Base-by-base conservation (phyloP, 345 rosid species). In the rapeseed (Brassica napus) region DNA sequence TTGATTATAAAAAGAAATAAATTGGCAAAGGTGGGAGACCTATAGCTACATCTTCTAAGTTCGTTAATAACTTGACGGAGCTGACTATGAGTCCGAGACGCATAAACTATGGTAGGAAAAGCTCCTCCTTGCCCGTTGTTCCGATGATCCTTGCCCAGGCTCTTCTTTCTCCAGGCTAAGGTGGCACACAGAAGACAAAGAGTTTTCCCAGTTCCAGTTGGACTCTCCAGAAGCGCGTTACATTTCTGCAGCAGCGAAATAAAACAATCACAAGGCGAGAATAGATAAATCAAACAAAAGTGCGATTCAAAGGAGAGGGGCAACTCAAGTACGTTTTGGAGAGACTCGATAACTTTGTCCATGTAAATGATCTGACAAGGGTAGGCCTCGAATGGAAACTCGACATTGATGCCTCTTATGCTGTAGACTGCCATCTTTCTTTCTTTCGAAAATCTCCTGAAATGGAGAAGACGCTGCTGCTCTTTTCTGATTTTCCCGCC, bases 181-280 rank as follows among this genome's bases (percentile, higher is more conserved):
- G 99, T 89, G 63, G 98, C 97, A 84, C 99, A 95, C 10, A 93
- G 97, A 80, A 95, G 96, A 83, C 97, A 93, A 55, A 91, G 75
- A 8, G 99, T 95, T 84, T 95, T 95, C 71, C 99, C 97, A 2
- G 99, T 95, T 77, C 98, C 99, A 52, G 99, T 93, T 9, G 98
- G 99, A 82, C 98, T 95, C 85, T 95, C 99, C 87, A 95, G 82
- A 62, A 95, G 94, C 8, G 97, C 98, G 84, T 91, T 91, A 69
- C 93, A 86, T 79, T 84, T 86, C 99, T 95, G 87, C 69, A 74
- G 72, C 52, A 81, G 11, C 32, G 68, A 42, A 26, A 15, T 4
- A 34, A 24, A 26, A 26, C 30, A 26, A 26, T 26, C 30, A 26
- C 30, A 26, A 26, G 30, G 35, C 35, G 35, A 32, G 35, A 32